Evolutionary conservation across 78 protist species (phyloP), one percentile per base, ranked within the genome.

Genomic region (Dictyostelium brefeldianum): DNA sequence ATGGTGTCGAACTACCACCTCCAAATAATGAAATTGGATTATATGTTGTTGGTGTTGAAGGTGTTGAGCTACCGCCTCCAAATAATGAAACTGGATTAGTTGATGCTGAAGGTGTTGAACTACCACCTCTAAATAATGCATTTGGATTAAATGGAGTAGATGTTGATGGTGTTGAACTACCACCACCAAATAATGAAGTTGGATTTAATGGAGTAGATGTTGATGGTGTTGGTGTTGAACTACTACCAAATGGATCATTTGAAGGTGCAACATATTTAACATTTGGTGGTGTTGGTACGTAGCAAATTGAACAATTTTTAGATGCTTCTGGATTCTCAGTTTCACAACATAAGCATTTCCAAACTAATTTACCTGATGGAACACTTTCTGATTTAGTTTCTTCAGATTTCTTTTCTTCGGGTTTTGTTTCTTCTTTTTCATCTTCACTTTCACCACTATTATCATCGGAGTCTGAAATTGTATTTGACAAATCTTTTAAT

Each of bases 321-420:
- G n/a, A 59, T 17, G 48, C 27, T 12, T 9, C 62, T 59, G 11
- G 10, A 48, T 85, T 85, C 3, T 59, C 64, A 15, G 73, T 54
- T 57, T 85, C 92, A 59, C 92, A 85, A 27, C 92, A 85, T 43
- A 83, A 57, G 48, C 92, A 85, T 59, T 50, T 75, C 81, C 57
- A 77, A 67, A 67, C 31, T 29, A 67, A 29, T 67, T 67, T 67
- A 67, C 22, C 75, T 14, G 48, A 67, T 67, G 25, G 0, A 56
- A 47, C 5, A 48, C 53, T 6, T 17, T 78, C 75, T 0, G 48
- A 15, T 31, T 67, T 67, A 20, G 27, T n/a, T 62, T 62, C 70
- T 6, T 57, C 67, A 6, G n/a, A 0, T 7, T 57, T 57, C 0
- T 14, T 36, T 36, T 36, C 43, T 36, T 56, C 27, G 22, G 43